phyloP scores from a whole-genome alignment of 768 basidiomycete genomes.

The Trametes coccinea region DNA sequence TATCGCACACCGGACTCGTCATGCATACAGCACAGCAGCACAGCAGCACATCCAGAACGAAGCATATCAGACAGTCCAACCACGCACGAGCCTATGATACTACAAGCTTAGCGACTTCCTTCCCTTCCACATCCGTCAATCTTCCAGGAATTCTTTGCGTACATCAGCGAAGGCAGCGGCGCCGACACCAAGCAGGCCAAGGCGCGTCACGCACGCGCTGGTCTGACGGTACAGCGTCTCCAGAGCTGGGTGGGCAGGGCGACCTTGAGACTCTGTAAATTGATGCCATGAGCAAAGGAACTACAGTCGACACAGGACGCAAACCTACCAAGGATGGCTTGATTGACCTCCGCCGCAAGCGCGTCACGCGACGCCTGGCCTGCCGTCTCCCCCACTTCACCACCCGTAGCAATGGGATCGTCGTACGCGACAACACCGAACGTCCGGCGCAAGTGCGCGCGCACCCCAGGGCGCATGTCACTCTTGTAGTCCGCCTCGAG shows the following conservation, averaged over 20 bases:
- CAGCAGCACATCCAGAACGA: background rate
- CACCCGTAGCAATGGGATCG: conserved; percentile 67
- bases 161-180: conserved; percentile 82
- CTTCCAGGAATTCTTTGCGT: conserved; percentile 68
- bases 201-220: conserved; percentile 63
- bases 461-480: conserved; percentile 63
- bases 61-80: conserved; percentile 2
- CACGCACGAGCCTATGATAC: conserved; percentile 2
- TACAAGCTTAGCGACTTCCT: background rate
- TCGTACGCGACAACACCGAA: conserved; percentile 81
- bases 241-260: conserved; percentile 66
- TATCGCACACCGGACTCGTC: background rate
- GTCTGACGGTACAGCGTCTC: conserved; percentile 81
- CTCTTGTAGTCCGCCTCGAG: conserved; percentile 68
- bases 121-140: conserved; percentile 8
- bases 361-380: conserved; percentile 64
- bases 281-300: too few species aligned
- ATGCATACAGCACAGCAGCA: background rate
- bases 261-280: conserved; percentile 70
- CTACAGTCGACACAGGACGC: background rate
- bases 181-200: conserved; percentile 72
- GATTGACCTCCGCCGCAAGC: conserved; percentile 77
- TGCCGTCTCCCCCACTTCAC: conserved; percentile 65
- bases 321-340: conserved; percentile 71
- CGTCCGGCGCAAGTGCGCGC: conserved; percentile 67